Evolutionary conservation across 257 asterid species (phyloP).

Genomic region (Gentiana straminea): DNA sequence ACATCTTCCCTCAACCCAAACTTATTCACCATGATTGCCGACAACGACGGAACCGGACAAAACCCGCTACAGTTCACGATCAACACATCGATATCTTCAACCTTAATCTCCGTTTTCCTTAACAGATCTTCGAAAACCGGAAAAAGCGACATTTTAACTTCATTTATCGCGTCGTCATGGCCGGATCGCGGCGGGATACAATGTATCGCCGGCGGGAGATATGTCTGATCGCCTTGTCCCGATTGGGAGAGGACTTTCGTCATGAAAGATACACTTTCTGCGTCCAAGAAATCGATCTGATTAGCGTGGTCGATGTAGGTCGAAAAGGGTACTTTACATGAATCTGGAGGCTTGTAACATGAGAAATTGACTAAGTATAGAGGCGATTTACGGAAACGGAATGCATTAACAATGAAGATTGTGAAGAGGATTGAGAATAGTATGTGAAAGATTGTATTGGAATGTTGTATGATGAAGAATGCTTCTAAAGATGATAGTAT

Average conservation of each 20-base stretch:
- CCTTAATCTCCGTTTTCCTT: conserved; percentile 29
- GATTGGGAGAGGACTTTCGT: conserved; percentile 46
- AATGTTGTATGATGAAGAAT: conserved; percentile 20
- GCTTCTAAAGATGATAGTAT: conserved; percentile 28
- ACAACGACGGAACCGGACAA: conserved; percentile 71
- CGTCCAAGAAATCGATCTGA: conserved; percentile 45
- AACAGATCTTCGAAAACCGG: conserved; percentile 46
- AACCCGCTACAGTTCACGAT: conserved; percentile 92
- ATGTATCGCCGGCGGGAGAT: conserved; percentile 64
- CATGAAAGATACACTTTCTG: conserved; percentile 47
- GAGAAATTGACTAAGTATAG: conserved; percentile 58
- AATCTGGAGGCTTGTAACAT: conserved; percentile 62
- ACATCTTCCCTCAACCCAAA: conserved; percentile 49
- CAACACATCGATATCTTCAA: conserved; percentile 46
- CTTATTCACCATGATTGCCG: conserved; percentile 40
- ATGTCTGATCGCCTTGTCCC: conserved; percentile 56
- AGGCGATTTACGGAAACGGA: conserved; percentile 22
- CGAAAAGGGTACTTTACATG: conserved; percentile 48
- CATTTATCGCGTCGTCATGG: conserved; percentile 46
- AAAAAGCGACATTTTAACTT: conserved; percentile 49
- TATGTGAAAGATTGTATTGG: conserved; percentile 20
- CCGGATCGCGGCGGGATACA: conserved; percentile 59
- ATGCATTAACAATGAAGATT: neutral
- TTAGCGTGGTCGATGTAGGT: conserved; percentile 46
- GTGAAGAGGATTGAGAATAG: conserved; percentile 16